Evolutionary conservation across 2,329 filamentous ascomycete species (phyloP).

Genomic region (Penicillium aurantiogriseum): DNA sequence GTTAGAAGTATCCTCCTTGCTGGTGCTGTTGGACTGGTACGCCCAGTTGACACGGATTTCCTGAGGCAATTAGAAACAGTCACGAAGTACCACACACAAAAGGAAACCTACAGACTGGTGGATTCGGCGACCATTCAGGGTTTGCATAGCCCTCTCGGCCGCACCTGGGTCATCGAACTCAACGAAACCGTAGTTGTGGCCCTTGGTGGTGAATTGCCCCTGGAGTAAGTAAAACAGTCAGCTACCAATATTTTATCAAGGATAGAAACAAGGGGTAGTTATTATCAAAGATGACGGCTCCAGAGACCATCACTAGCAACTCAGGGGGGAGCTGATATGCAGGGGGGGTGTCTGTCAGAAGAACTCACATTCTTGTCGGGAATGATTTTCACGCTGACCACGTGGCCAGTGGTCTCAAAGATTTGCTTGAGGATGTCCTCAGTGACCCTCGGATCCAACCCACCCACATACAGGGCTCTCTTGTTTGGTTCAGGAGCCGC

Average conservation of each 20-base stretch:
- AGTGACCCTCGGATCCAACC: slow-evolving; percentile 89
- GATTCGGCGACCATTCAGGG: slow-evolving; percentile 89
- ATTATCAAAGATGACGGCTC: neutral
- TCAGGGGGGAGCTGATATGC: slow-evolving; percentile 6
- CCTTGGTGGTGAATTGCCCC: slow-evolving; percentile 69
- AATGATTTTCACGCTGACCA: slow-evolving; percentile 98
- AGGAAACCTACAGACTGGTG: slow-evolving; percentile 72
- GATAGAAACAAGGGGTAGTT: neutral
- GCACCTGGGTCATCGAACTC: slow-evolving; percentile 98
- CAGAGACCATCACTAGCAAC: neutral
- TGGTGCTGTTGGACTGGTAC: slow-evolving; percentile 90
- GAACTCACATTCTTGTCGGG: slow-evolving; percentile 95
- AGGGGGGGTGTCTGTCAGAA: slow-evolving; percentile 6
- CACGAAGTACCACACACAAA: neutral
- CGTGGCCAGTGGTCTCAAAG: slow-evolving; percentile 97
- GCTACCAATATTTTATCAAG: neutral
- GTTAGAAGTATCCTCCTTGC: slow-evolving; percentile 95
- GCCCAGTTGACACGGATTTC: slow-evolving; percentile 99
- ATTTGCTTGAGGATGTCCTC: slow-evolving; percentile 96
- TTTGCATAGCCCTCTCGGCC: slow-evolving; percentile 95
- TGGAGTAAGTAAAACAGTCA: neutral
- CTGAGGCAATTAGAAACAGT: slow-evolving; percentile 46
- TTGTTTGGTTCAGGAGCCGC: slow-evolving; percentile 98
- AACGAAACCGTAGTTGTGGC: slow-evolving; percentile 98
- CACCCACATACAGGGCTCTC: slow-evolving; percentile 92